Evolutionary conservation across 208 protist genomes (phyloP).

Genomic region (Angomonas deanei): DNA sequence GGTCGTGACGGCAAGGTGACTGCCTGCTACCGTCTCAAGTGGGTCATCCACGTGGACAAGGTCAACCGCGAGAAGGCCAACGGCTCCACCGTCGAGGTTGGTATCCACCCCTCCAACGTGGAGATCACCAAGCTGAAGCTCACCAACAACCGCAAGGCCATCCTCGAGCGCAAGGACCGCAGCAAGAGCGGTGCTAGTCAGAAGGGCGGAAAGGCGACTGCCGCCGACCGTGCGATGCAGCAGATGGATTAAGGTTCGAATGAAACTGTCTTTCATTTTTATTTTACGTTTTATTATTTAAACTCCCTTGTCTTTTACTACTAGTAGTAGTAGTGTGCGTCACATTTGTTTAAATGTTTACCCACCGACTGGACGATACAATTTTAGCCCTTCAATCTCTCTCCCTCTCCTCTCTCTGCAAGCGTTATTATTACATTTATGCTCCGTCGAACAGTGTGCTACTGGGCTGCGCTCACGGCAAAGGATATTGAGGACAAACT

Average conservation of each 20-base stretch:
- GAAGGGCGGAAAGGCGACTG: constrained; percentile 86
- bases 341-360: too few relatives aligned
- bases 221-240: constrained; percentile 90
- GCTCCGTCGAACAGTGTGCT: neutral
- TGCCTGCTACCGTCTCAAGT: constrained; percentile 98
- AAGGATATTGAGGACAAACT: constrained; percentile 78
- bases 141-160: constrained; percentile 96
- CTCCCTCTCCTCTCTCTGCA: neutral
- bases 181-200: constrained; percentile 86
- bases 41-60: constrained; percentile 98
- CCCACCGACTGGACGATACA: too few relatives aligned
- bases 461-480: constrained; percentile 25
- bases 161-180: constrained; percentile 94
- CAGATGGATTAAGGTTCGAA: constrained; percentile 83
- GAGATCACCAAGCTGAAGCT: constrained; percentile 99
- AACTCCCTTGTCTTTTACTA: constrained; percentile 3
- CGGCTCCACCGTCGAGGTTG: constrained; percentile 90
- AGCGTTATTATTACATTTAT: neutral
- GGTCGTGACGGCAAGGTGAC: constrained; percentile 96
- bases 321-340: too few relatives aligned
- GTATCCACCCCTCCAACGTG: constrained; percentile 98
- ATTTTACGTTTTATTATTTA: constrained; percentile 7
- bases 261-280: constrained; percentile 13
- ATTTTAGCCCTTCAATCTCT: neutral
- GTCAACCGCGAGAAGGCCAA: constrained; percentile 96